Base-by-base conservation (phyloP, 2,329 filamentous ascomycete species). In the Neonectria ditissima region DNA sequence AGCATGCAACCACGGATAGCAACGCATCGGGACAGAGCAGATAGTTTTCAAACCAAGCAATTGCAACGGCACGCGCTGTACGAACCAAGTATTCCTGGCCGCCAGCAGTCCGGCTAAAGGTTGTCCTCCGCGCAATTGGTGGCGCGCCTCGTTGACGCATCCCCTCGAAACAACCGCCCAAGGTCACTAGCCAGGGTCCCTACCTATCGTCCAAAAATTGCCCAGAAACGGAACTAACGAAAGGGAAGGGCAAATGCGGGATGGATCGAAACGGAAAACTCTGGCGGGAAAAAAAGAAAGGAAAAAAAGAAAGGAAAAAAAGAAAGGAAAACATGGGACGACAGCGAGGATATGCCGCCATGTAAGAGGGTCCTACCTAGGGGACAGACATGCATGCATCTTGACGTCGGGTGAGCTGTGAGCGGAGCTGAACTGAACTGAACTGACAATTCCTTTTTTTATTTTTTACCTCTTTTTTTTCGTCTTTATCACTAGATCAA, bases 101-200 rank as follows among this genome's bases (percentile, higher is more conserved):
- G 22, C 18, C 11, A 8, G 28, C 11, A 20, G 18, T n/a, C 20
- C 48, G 51, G 43, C 41, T 26, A 44, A 57, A 48, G 24, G 41
- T 22, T 48, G 18, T n/a, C n/a, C n/a, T n/a, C n/a, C n/a, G n/a
- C 26, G 26, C 26, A 18, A 9, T 10, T 26, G 32, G 59, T 53
- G 59, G 54, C 59, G 59, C 24, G 24, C 54, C 26, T 18, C 41
- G 18, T 62, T 62, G 48, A 57, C 54, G 41, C 57, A 39, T 34
- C 30, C 54, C 9, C 22, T 47, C 47, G 47, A 57, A 57, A 57
- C 45, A 48, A 14, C 16, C 30, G 28, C 41, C 41, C 22, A 22
- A 24, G 20, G 47, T 26, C 28, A 18, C 34, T 6, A 37, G 6
- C 2, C 34, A 37, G 5, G 34, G 34, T n/a, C 34, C 2, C 34